Conservation (phyloP, 495 filamentous ascomycete genomes). For the Monascus purpureus region DNA sequence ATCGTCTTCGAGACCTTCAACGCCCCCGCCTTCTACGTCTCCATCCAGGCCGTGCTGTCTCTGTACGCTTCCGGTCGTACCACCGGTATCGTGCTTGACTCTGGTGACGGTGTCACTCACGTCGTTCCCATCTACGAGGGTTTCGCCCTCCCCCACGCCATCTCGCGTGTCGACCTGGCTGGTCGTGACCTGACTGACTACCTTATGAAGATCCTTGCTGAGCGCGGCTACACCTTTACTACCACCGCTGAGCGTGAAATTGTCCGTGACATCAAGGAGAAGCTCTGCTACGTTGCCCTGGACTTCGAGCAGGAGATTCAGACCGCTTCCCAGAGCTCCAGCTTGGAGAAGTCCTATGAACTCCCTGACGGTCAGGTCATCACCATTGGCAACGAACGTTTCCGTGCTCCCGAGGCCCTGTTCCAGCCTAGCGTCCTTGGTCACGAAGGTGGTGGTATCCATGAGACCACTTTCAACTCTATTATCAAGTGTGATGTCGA, state of each 20-base stretch:
- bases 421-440: constrained; percentile 98
- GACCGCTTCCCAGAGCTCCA: constrained; percentile 95
- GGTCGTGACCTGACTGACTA: constrained; percentile 99
- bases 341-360: constrained; percentile 99
- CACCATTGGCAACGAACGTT: constrained; percentile 99
- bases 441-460: constrained; percentile 96
- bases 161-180: constrained; percentile 99
- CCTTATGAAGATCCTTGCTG: constrained; percentile 98
- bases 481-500: constrained; percentile 99
- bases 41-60: constrained; percentile 97
- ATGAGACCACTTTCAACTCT: constrained; percentile 99
- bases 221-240: constrained; percentile 98
- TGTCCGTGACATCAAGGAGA: constrained; percentile 99
- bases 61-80: constrained; percentile 99
- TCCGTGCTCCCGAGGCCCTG: constrained; percentile 97
- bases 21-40: constrained; percentile 99
- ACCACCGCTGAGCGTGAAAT: constrained; percentile 99
- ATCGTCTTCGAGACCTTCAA: constrained; percentile 99
- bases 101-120: constrained; percentile 99
- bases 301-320: constrained; percentile 99
- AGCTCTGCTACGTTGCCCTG: constrained; percentile 97
- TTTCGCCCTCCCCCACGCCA: constrained; percentile 98
- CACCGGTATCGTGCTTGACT: constrained; percentile 99
- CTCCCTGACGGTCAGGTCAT: constrained; percentile 99
- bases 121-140: constrained; percentile 99